These are phyloP conservation scores for Oropetium thomaeum DNA, from an alignment of 176 grass and related monocot species.

Conservation along the genomic window DNA sequence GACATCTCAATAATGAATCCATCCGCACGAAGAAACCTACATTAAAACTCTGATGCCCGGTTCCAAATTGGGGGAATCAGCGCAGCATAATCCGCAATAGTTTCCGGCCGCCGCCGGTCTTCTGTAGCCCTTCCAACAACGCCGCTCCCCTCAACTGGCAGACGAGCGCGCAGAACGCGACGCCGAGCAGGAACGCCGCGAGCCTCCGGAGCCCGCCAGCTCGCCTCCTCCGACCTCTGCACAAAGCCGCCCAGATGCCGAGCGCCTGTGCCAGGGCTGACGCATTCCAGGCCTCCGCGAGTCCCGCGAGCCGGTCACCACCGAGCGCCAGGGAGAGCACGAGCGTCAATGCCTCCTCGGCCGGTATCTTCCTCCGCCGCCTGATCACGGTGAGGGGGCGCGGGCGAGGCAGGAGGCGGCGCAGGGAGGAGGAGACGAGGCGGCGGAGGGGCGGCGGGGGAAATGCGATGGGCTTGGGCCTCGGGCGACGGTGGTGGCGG, in stretches of 20 bases:
- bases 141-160: conserved; percentile 21
- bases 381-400: conserved; percentile 8
- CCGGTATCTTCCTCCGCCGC: not conserved
- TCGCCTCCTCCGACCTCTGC: not conserved
- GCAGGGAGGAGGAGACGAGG: conserved; percentile 29
- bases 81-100: conserved; percentile 30
- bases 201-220: conserved; percentile 19
- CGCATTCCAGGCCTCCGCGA: conserved; percentile 30
- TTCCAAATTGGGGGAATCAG: conserved; percentile 3
- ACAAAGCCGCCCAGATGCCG: conserved; percentile 40
- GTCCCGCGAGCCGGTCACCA: conserved; percentile 18
- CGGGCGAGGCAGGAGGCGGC: conserved; percentile 27
- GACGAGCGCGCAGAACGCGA: conserved; percentile 36
- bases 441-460: conserved; percentile 21
- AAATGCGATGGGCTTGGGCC: conserved; percentile 29
- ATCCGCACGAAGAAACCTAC: not conserved
- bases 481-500: not conserved
- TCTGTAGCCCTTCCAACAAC: conserved; percentile 22
- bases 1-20: not conserved
- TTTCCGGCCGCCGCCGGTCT: conserved; percentile 29
- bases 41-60: not conserved
- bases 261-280: conserved; percentile 36
- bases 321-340: conserved; percentile 38
- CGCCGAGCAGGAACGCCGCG: conserved; percentile 42
- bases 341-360: conserved; percentile 15